A percentile compares a stretch with the other conserved stretches of the same genome.
Conservation (phyloP, 495 filamentous ascomycete species). For the Aspergillus indologenus region DNA sequence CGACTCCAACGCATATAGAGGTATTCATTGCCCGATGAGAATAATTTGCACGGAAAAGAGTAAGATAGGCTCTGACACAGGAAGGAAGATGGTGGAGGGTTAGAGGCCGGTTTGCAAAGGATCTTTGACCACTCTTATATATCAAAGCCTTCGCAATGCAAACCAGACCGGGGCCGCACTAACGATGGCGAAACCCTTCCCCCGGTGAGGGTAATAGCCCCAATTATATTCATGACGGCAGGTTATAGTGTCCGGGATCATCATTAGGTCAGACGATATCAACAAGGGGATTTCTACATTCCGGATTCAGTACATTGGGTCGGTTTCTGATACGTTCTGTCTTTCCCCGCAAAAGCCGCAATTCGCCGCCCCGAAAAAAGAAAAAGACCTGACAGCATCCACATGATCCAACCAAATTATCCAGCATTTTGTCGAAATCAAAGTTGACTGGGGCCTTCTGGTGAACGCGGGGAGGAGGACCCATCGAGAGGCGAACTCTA, state of each 20-base stretch:
- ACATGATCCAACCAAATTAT: slow-evolving; percentile 28
- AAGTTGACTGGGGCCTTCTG: slow-evolving; percentile 22
- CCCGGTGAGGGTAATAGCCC: slow-evolving; percentile 20
- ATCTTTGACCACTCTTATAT: slow-evolving; percentile 14
- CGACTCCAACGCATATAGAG: slow-evolving; percentile 29
- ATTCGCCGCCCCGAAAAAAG: slow-evolving; percentile 31
- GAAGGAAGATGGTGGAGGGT: slow-evolving; percentile 12
- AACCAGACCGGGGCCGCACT: slow-evolving; percentile 12
- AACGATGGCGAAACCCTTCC: slow-evolving; percentile 21
- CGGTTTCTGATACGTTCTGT: slow-evolving; percentile 27
- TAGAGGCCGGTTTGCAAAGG: slow-evolving; percentile 19
- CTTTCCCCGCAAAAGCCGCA: slow-evolving; percentile 33
- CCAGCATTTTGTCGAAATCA: slow-evolving; percentile 22
- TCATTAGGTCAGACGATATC: slow-evolving; percentile 29
- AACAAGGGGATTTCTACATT: slow-evolving; percentile 23
- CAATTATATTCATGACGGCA: slow-evolving; percentile 20
- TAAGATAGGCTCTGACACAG: slow-evolving; percentile 5
- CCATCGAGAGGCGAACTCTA: slow-evolving; percentile 21
- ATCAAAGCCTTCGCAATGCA: slow-evolving; percentile 16
- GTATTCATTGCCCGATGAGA: slow-evolving; percentile 31
- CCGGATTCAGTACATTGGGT: slow-evolving; percentile 22
- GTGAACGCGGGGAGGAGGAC: slow-evolving; percentile 17
- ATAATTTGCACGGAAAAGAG: slow-evolving; percentile 9
- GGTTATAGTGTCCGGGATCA: slow-evolving; percentile 20
- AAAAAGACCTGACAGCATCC: slow-evolving; percentile 30